Conservation (phyloP, 805 yeast species). For the Suhomyces vadensis region DNA sequence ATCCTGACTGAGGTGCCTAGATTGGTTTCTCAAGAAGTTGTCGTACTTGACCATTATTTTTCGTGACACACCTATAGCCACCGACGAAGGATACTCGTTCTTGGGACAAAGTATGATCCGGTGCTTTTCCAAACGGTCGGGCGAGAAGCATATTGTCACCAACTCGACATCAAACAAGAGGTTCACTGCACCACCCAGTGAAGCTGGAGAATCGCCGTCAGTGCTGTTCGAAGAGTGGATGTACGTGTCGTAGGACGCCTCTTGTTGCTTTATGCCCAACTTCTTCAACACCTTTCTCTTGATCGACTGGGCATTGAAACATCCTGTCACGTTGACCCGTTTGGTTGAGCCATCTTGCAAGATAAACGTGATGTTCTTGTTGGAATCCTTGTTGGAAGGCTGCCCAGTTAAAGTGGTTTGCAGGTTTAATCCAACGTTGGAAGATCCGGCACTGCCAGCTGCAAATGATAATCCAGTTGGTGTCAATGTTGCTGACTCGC, state of each 20-base stretch:
- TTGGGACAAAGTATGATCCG: constrained; percentile 68
- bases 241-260: constrained; percentile 60
- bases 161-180: constrained; percentile 74
- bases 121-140: constrained; percentile 67
- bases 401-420: not conserved
- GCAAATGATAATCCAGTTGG: constrained; percentile 7
- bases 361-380: constrained; percentile 60
- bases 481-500: constrained; percentile 8
- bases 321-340: constrained; percentile 70
- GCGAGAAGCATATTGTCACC: constrained; percentile 78
- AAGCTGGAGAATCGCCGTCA: not conserved
- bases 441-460: not conserved
- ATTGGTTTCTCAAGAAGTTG: constrained; percentile 14
- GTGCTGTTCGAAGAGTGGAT: constrained; percentile 39
- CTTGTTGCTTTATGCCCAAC: constrained; percentile 47
- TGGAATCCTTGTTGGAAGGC: constrained; percentile 20
- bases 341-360: constrained; percentile 72
- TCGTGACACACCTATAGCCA: constrained; percentile 58
- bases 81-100: constrained; percentile 61
- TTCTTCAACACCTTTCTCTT: constrained; percentile 66
- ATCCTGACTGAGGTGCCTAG: constrained; percentile 4
- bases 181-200: constrained; percentile 27
- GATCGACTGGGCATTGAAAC: constrained; percentile 78
- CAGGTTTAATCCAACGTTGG: not conserved
- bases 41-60: constrained; percentile 39